Conservation (phyloP, 305 asterid species). For the Fraxinus albicans region DNA sequence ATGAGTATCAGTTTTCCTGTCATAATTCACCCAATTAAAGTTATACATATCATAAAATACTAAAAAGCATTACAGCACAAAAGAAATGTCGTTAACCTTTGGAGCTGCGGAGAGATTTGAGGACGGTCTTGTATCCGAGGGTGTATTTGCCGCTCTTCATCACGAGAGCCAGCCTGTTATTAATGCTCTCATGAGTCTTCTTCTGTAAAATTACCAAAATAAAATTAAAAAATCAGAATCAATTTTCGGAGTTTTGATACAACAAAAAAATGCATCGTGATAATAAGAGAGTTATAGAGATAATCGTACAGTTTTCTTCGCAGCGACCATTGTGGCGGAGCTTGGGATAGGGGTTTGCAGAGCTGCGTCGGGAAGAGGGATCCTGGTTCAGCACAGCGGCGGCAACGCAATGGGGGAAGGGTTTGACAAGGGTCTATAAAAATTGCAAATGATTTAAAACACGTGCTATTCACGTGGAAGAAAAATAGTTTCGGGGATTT, state of each 20-base stretch:
- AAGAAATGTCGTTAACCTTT: conserved; percentile 41
- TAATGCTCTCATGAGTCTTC: conserved; percentile 85
- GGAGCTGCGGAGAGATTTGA: conserved; percentile 74
- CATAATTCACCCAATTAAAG: background rate
- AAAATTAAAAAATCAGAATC: background rate
- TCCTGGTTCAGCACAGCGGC: conserved; percentile 27
- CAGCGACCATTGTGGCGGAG: conserved; percentile 43
- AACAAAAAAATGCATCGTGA: background rate
- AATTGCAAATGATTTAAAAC: too few species aligned
- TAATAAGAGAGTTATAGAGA: background rate
- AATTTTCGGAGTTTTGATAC: background rate
- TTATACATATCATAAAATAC: background rate
- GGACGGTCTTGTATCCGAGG: conserved; percentile 80
- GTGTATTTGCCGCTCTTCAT: conserved; percentile 86
- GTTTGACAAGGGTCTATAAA: conserved; percentile 8
- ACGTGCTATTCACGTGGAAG: too few species aligned
- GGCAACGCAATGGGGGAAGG: conserved; percentile 15
- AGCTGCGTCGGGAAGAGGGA: conserved; percentile 24
- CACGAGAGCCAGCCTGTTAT: conserved; percentile 77
- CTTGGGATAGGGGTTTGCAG: conserved; percentile 7
- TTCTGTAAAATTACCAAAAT: conserved; percentile 42
- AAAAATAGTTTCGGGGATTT: too few species aligned
- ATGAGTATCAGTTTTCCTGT: conserved; percentile 66
- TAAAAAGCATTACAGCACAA: background rate
- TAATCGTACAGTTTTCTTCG: conserved; percentile 55